Percentiles rank a stretch among this genome's conserved stretches.
Evolutionary conservation across 345 rosid species (phyloP).

Genomic region (Alliaria petiolata): DNA sequence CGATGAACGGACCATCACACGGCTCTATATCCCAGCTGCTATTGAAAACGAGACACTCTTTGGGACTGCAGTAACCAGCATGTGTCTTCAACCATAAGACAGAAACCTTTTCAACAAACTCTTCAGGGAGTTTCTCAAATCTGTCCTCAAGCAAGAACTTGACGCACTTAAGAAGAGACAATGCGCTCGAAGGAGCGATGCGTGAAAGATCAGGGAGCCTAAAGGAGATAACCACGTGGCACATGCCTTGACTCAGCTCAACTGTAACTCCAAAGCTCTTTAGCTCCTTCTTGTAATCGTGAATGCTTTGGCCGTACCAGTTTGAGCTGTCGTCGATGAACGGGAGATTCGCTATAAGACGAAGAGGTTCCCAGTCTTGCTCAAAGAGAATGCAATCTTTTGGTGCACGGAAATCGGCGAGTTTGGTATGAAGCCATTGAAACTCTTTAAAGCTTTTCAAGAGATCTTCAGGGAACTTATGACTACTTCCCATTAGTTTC

Average conservation of each 20-base stretch:
- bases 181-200: slow-evolving; percentile 31
- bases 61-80: slow-evolving; percentile 51
- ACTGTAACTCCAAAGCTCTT: slow-evolving; percentile 42
- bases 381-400: slow-evolving; percentile 53
- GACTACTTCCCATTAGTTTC: slow-evolving; percentile 17
- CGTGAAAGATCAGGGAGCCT: slow-evolving; percentile 35
- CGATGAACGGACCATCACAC: slow-evolving; percentile 74
- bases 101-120: slow-evolving; percentile 35
- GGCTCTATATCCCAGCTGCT: slow-evolving; percentile 38
- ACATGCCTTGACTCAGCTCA: slow-evolving; percentile 45
- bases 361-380: slow-evolving; percentile 53
- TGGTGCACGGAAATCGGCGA: slow-evolving; percentile 52
- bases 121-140: slow-evolving; percentile 25
- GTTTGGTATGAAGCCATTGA: slow-evolving; percentile 58
- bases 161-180: slow-evolving; percentile 49
- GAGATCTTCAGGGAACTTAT: slow-evolving; percentile 36
- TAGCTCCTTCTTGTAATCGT: slow-evolving; percentile 46
- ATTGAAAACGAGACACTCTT: slow-evolving; percentile 44
- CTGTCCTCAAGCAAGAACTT: slow-evolving; percentile 26
- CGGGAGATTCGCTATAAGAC: slow-evolving; percentile 52
- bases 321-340: slow-evolving; percentile 49
- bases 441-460: slow-evolving; percentile 35
- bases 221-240: slow-evolving; percentile 42
- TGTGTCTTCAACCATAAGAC: slow-evolving; percentile 55
- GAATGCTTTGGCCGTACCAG: slow-evolving; percentile 45